Evolutionary conservation across 768 basidiomycete genomes (phyloP), one percentile per base, ranked within the genome.

Genomic region (Trichaptum fuscoviolaceum): DNA sequence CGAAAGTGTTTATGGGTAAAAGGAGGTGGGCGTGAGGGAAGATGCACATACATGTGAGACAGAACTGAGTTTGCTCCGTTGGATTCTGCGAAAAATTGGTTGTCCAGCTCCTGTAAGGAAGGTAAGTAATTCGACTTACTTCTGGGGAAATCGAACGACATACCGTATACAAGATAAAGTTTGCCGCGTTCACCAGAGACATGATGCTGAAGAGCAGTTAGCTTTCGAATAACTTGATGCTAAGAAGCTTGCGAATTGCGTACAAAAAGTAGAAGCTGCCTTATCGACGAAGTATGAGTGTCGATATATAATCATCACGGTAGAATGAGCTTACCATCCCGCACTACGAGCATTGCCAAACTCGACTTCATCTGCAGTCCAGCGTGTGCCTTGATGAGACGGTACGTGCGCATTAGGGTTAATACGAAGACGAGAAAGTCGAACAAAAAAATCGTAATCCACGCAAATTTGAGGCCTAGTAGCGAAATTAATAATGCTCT

Each of bases 261-360:
- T 34, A 61, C 59, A 61, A 25, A 20, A 61, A 61, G 23, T 61
- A 61, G 23, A 34, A 25, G 30, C 59, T 61, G 23, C 59, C 59
- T 61, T 52, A 52, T 15, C 12, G 59, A 34, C 30, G 59, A 61
- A 58, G 57, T n/a, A 58, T 58, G 57, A 58, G 57, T n/a, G n/a
- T 58, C 4, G 20, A 26, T n/a, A 26, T 3, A 7, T 2, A 26
- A n/a, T 9, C 3, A n/a, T 26, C 57, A 58, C 20, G 57, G 9
- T 34, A 23, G 15, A 34, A 61, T 25, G 3, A 61, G 24, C 59
- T 9, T 61, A 61, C 59, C 59, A 34, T 61, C 59, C 30, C 59
- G 59, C 59, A 61, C 23, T 12, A 61, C 30, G 3, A 61, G 59
- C 30, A 34, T 61, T 17, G 59, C 59, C 30, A 61, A 24, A 25